These are phyloP conservation scores for Bothriochloa decipiens DNA, from an alignment of 176 grass and related monocot species.

Conservation along the genomic window DNA sequence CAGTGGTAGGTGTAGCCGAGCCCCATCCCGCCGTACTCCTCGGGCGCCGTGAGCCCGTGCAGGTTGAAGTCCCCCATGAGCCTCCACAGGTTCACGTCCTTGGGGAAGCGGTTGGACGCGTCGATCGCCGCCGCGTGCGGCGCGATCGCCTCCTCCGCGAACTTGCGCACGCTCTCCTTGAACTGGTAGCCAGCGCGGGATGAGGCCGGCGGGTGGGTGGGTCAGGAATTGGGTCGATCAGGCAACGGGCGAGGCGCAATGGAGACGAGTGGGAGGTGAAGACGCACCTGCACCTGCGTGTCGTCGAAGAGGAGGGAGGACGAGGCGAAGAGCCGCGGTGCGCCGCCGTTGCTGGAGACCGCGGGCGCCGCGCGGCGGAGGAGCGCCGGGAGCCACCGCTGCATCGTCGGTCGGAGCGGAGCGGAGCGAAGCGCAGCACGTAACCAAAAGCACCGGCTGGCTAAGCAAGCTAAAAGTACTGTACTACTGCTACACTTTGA, in stretches of 20 bases:
- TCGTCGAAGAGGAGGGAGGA: conserved; percentile 96
- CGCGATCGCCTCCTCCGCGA: conserved; percentile 87
- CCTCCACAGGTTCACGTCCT: conserved; percentile 82
- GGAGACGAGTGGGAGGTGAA: background rate
- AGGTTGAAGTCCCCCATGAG: conserved; percentile 98
- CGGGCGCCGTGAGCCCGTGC: conserved; percentile 81
- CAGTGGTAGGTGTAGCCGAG: conserved; percentile 96
- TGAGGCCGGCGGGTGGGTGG: no score
- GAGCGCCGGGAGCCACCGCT: conserved; percentile 41
- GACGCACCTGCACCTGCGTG: conserved; percentile 81
- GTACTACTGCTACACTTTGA: no score
- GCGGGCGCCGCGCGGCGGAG: conserved; percentile 52
- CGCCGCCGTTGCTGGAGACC: background rate
- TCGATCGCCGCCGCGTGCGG: conserved; percentile 81
- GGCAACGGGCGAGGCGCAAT: background rate
- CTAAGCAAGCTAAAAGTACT: no score
- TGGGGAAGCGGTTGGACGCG: conserved; percentile 67
- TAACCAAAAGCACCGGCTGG: background rate
- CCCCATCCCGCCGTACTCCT: conserved; percentile 91
- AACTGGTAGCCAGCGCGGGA: no score
- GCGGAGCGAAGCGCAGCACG: background rate
- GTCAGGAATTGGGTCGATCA: background rate
- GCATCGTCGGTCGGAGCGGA: conserved; percentile 8
- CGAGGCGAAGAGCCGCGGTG: conserved; percentile 46
- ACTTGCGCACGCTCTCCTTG: conserved; percentile 86